These are phyloP conservation scores for Erodium trifolium DNA, from an alignment of 441 rosid genomes.

Conservation along the genomic window DNA sequence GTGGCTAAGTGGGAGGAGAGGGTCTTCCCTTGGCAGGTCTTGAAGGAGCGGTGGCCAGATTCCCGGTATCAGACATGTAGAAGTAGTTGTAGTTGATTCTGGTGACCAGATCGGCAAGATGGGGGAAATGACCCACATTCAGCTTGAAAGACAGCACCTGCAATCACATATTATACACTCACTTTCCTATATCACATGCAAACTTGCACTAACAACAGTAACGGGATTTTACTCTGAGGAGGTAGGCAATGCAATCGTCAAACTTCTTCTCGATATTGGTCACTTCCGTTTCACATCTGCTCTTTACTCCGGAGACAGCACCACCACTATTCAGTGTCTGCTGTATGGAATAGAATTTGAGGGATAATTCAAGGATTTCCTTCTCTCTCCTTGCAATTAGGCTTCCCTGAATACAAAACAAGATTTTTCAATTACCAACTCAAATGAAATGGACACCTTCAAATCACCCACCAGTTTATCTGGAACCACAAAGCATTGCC, in stretches of 20 bases:
- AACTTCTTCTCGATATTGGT: slow-evolving; percentile 77
- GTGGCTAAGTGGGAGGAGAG: too few species aligned
- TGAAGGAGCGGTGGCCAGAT: slow-evolving; percentile 36
- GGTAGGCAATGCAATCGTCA: slow-evolving; percentile 84
- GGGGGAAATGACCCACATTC: slow-evolving; percentile 88
- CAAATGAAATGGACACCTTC: not conserved
- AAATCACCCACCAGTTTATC: slow-evolving; percentile 66
- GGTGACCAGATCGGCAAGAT: slow-evolving; percentile 81
- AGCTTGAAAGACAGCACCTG: slow-evolving; percentile 84
- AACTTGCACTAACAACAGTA: not conserved
- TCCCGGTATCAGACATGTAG: slow-evolving; percentile 85
- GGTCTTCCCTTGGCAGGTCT: not conserved
- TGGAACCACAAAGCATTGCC: slow-evolving; percentile 93
- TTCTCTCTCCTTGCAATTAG: slow-evolving; percentile 85
- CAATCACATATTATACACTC: too few species aligned
- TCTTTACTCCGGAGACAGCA: slow-evolving; percentile 65
- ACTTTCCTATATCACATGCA: not conserved
- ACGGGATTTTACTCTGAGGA: slow-evolving; percentile 57
- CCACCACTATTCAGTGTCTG: slow-evolving; percentile 73
- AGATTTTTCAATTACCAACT: not conserved
- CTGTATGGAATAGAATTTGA: slow-evolving; percentile 85
- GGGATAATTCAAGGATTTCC: slow-evolving; percentile 72
- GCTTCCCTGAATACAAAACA: slow-evolving; percentile 49
- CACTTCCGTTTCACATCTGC: slow-evolving; percentile 78
- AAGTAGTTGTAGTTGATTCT: slow-evolving; percentile 85